Percentiles rank a stretch among this genome's conserved stretches.
phyloP scores from a whole-genome alignment of 495 filamentous ascomycete species.

The Platismatia glauca region DNA sequence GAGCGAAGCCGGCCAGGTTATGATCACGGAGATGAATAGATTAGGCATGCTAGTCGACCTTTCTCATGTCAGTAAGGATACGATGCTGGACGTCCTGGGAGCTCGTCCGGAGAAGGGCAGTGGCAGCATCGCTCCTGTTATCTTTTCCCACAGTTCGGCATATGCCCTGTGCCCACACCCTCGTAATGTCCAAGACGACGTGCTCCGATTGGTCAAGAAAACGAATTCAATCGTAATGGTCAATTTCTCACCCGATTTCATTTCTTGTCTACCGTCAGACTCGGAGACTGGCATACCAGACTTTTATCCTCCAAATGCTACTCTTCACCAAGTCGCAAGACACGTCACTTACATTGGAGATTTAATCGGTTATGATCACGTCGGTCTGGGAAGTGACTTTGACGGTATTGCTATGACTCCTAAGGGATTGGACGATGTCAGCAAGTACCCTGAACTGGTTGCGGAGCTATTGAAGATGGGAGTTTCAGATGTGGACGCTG shows the following conservation, averaged over 20 bases:
- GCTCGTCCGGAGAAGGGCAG: constrained; percentile 35
- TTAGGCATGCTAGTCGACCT: constrained; percentile 43
- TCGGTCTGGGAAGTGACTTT: constrained; percentile 57
- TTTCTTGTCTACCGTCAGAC: constrained; percentile 48
- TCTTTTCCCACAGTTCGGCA: constrained; percentile 50
- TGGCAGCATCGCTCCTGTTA: constrained; percentile 43
- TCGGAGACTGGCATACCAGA: constrained; percentile 36
- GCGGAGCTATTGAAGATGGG: constrained; percentile 60
- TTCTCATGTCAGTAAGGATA: constrained; percentile 45
- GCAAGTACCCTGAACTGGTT: constrained; percentile 72
- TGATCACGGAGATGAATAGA: constrained; percentile 53
- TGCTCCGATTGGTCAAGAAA: constrained; percentile 45
- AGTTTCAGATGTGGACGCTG: constrained; percentile 56
- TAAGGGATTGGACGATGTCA: constrained; percentile 61
- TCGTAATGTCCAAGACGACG: constrained; percentile 53
- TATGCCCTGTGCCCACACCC: constrained; percentile 46
- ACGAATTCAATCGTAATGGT: constrained; percentile 53
- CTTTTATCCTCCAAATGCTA: constrained; percentile 53
- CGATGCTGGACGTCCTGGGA: constrained; percentile 48
- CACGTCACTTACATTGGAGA: constrained; percentile 51
- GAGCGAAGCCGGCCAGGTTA: constrained; percentile 53
- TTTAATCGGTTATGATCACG: constrained; percentile 49
- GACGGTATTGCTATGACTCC: constrained; percentile 46
- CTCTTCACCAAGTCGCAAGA: constrained; percentile 65
- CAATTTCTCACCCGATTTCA: constrained; percentile 63